A percentile compares a stretch with the other conserved stretches of the same genome.
phyloP scores from a whole-genome alignment of 2,329 filamentous ascomycete species.

The Orbilia ellipsospora region DNA sequence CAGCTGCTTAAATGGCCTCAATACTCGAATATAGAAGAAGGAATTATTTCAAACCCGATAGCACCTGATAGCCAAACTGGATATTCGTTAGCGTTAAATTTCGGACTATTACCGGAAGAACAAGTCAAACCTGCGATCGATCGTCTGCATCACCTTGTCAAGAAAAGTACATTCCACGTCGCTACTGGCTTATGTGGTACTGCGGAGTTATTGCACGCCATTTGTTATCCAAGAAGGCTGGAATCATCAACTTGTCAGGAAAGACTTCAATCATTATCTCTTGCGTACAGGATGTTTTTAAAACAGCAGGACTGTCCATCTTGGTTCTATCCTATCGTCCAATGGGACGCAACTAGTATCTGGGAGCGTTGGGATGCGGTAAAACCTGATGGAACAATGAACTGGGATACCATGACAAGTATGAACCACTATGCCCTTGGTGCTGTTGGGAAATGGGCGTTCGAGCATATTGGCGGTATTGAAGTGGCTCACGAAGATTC shows the following conservation, averaged over 20 bases:
- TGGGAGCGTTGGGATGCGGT: conserved; percentile 69
- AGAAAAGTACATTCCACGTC: conserved; percentile 61
- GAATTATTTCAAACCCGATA: conserved; percentile 33
- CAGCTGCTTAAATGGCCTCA: conserved; percentile 26
- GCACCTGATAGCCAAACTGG: conserved; percentile 63
- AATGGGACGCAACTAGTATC: conserved; percentile 65
- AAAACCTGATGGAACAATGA: conserved; percentile 64
- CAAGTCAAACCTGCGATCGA: conserved; percentile 57
- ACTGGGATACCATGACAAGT: conserved; percentile 66
- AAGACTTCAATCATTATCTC: conserved; percentile 43
- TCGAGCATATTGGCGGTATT: conserved; percentile 64
- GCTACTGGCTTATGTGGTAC: conserved; percentile 66
- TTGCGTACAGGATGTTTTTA: conserved; percentile 66
- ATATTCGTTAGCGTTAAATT: conserved; percentile 62
- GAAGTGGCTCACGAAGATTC: conserved; percentile 58
- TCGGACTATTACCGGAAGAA: conserved; percentile 60
- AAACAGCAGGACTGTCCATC: conserved; percentile 64
- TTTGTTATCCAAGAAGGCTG: conserved; percentile 57
- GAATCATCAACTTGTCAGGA: conserved; percentile 20
- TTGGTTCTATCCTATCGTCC: conserved; percentile 66
- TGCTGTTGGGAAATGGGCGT: conserved; percentile 66
- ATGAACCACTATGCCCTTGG: conserved; percentile 68
- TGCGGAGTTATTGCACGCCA: conserved; percentile 61
- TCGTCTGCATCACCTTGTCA: conserved; percentile 61
- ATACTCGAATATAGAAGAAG: conserved; percentile 63